A percentile compares a stretch with the other conserved stretches of the same genome.
These are phyloP conservation scores for Pythium phragmitis DNA, from an alignment of 352 stramenopile species.

Conservation along the genomic window DNA sequence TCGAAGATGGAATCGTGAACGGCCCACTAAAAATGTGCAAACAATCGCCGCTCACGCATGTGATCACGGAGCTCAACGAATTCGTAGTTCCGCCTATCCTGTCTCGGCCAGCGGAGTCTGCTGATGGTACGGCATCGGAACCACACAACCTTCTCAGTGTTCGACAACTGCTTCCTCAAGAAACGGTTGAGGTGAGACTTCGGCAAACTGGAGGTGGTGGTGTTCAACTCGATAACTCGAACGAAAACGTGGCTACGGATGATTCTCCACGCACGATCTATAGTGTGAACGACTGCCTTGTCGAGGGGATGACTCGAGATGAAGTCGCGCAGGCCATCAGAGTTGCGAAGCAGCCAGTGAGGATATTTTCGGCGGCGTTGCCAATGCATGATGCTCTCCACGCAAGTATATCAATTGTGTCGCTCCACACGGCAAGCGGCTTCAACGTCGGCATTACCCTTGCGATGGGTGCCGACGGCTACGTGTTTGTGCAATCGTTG, in stretches of 20 bases:
- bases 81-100: conserved; percentile 57
- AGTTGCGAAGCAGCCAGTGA: conserved; percentile 11
- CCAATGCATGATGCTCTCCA: conserved; percentile 51
- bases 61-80: conserved; percentile 39
- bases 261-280: conserved; percentile 12
- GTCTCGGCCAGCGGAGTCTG: conserved; percentile 9
- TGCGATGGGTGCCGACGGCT: conserved; percentile 17
- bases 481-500: conserved; percentile 19
- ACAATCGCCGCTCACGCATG: conserved; percentile 43
- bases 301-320: conserved; percentile 18
- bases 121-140: background rate
- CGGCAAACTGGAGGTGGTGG: conserved; percentile 7
- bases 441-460: conserved; percentile 39
- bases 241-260: background rate
- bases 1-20: conserved; percentile 71
- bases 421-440: conserved; percentile 26
- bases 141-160: background rate
- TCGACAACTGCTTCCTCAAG: background rate
- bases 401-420: conserved; percentile 68
- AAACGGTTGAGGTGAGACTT: conserved; percentile 1
- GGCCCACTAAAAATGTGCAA: conserved; percentile 46
- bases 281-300: conserved; percentile 24
- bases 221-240: background rate
- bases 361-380: conserved; percentile 29
- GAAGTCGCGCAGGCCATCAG: conserved; percentile 17